These are phyloP conservation scores for Metarhizium album DNA, from an alignment of 2,329 filamentous ascomycete species.

Conservation along the genomic window DNA sequence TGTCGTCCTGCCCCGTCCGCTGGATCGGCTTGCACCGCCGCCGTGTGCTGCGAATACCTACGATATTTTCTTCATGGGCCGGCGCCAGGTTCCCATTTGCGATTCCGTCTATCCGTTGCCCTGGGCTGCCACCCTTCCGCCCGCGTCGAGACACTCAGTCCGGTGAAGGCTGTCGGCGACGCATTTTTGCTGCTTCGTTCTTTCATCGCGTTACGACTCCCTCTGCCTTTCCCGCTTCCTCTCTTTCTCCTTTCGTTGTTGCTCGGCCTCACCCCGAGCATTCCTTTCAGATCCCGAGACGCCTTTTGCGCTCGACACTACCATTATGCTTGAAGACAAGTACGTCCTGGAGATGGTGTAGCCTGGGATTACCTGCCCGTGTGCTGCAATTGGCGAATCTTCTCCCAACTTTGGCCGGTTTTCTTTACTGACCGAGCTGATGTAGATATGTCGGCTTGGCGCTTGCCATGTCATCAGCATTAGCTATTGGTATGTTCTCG, in stretches of 20 bases:
- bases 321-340: slow-evolving; percentile 28
- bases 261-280: background rate
- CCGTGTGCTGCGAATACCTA: background rate
- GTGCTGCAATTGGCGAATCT: background rate
- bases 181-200: background rate
- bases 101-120: background rate
- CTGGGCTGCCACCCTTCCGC: background rate
- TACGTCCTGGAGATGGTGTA: slow-evolving; percentile 14
- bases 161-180: background rate
- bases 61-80: background rate
- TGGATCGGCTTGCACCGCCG: background rate
- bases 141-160: background rate
- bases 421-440: background rate
- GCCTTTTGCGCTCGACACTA: slow-evolving; percentile 9
- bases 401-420: background rate
- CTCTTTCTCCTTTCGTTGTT: background rate
- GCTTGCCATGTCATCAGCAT: slow-evolving; percentile 62
- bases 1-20: background rate
- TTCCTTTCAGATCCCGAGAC: background rate
- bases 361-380: background rate
- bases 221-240: background rate
- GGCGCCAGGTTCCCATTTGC: background rate
- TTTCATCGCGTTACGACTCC: background rate
- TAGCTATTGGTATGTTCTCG: slow-evolving; percentile 57
- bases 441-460: slow-evolving; percentile 65